A percentile compares a stretch with the other conserved stretches of the same genome.
phyloP scores from a whole-genome alignment of 768 basidiomycete species.

The Kwoniella botswanensis region DNA sequence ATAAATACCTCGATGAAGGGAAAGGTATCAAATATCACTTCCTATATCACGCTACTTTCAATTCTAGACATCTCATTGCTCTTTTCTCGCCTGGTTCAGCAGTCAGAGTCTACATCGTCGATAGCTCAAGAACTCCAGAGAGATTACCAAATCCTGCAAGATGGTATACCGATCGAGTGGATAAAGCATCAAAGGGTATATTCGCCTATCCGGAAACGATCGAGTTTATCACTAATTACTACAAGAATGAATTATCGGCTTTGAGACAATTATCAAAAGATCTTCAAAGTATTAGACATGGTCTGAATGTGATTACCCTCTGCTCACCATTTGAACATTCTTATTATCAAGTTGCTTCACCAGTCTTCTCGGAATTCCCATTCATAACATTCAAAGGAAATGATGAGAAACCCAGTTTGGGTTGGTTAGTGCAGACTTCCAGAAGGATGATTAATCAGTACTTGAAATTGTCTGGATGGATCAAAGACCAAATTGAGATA shows the following conservation, averaged over 20 bases:
- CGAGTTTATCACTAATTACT: slow-evolving; percentile 68
- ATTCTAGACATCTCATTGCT: slow-evolving; percentile 82
- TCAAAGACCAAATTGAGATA: slow-evolving; percentile 76
- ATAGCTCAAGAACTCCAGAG: slow-evolving; percentile 84
- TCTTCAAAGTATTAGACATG: slow-evolving; percentile 72
- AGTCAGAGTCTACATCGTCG: slow-evolving; percentile 84
- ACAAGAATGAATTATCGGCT: slow-evolving; percentile 76
- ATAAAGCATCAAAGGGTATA: slow-evolving; percentile 62
- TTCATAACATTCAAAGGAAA: slow-evolving; percentile 72
- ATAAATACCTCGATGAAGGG: slow-evolving; percentile 76
- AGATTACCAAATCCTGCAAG: slow-evolving; percentile 77
- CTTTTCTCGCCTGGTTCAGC: slow-evolving; percentile 75
- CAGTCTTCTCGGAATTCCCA: slow-evolving; percentile 79
- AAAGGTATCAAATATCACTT: slow-evolving; percentile 76
- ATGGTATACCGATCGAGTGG: slow-evolving; percentile 69
- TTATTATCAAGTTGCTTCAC: slow-evolving; percentile 77
- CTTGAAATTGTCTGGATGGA: slow-evolving; percentile 74
- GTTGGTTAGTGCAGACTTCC: slow-evolving; percentile 83
- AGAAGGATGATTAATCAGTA: slow-evolving; percentile 85
- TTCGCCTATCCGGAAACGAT: slow-evolving; percentile 68
- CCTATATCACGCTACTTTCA: slow-evolving; percentile 81
- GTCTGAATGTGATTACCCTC: slow-evolving; percentile 69
- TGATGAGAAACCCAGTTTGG: slow-evolving; percentile 71
- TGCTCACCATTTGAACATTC: slow-evolving; percentile 82
- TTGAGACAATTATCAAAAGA: slow-evolving; percentile 87